phyloP scores from a whole-genome alignment of 129 eudicot species.

The Flaveria bidentis region DNA sequence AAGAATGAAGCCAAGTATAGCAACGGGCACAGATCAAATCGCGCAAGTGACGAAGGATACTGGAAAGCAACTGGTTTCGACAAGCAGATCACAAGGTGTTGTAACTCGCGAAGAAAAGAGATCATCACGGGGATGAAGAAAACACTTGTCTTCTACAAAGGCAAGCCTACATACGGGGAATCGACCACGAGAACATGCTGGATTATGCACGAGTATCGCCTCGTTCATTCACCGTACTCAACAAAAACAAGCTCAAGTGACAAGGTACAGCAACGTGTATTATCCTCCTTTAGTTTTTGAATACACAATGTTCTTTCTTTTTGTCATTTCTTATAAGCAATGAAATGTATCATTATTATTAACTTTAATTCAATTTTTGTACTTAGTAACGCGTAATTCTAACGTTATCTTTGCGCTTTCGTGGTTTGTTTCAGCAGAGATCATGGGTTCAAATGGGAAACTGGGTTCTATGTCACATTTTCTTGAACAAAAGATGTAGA shows the following conservation, averaged over 20 bases:
- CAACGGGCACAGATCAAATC: slow-evolving; percentile 39
- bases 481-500: slow-evolving; percentile 43
- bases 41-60: slow-evolving; percentile 48
- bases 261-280: slow-evolving; percentile 20
- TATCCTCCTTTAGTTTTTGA: too few relatives aligned
- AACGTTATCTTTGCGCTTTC: background rate
- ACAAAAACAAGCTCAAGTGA: slow-evolving; percentile 19
- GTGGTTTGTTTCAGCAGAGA: slow-evolving; percentile 36
- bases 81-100: slow-evolving; percentile 48
- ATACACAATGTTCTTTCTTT: background rate
- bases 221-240: slow-evolving; percentile 40
- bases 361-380: background rate
- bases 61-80: slow-evolving; percentile 69
- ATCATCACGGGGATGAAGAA: slow-evolving; percentile 63
- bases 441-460: slow-evolving; percentile 54
- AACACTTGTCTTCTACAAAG: slow-evolving; percentile 58
- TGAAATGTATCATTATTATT: background rate
- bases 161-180: slow-evolving; percentile 41
- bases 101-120: slow-evolving; percentile 35
- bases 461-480: slow-evolving; percentile 75
- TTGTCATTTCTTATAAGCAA: background rate
- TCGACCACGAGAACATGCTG: slow-evolving; percentile 52
- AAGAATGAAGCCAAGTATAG: slow-evolving; percentile 53
- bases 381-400: background rate
- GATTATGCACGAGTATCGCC: slow-evolving; percentile 84